Evolutionary conservation across 1,284 basidiomycete species (phyloP), one percentile per base, ranked within the genome.

Genomic region (Hymenochaete sp.): DNA sequence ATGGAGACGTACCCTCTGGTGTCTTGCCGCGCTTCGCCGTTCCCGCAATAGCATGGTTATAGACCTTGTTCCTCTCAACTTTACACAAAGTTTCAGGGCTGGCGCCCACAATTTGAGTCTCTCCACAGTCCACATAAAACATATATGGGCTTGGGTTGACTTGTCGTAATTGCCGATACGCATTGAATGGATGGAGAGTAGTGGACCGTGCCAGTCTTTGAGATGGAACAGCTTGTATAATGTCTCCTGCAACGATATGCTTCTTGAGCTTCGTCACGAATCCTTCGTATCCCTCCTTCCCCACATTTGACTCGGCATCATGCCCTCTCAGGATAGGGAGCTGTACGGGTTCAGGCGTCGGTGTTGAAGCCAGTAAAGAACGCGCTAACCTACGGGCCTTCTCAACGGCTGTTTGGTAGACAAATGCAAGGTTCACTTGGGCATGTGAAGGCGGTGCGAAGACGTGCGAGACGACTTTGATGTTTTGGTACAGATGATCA

Each of bases 141-240:
- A 97, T 98, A 67, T 99, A 98, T 4, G 96, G 96, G 45, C 89
- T 93, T 0, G 96, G 96, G 60, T 99, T 99, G 51, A 98, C 77
- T 56, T 93, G 84, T 40, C 96, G 80, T 37, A 99, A 71, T 49
- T 92, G 87, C 19, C 96, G 76, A 63, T 93, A 97, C 10, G 86
- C 91, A 67, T 98, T 99, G 73, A 99, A 99, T 0, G 96, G 93
- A 63, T 98, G 93, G 24, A 99, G 69, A 16, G 75, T 64, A 0
- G 96, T 98, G 44, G 84, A 83, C 31, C 91, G 77, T 13, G 84
- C 71, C 29, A 98, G 70, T 13, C 95, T 75, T 62, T 98, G 96
- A 13, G 89, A 93, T 1, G 96, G 96, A 6, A 99, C 96, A 2
- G 96, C 96, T 65, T 99, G 96, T 58, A 99, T 98, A 59, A 98